A percentile compares a stretch with the other conserved stretches of the same genome.
These are phyloP conservation scores for Logfia minima DNA, from an alignment of 129 eudicot genomes.

Conservation along the genomic window DNA sequence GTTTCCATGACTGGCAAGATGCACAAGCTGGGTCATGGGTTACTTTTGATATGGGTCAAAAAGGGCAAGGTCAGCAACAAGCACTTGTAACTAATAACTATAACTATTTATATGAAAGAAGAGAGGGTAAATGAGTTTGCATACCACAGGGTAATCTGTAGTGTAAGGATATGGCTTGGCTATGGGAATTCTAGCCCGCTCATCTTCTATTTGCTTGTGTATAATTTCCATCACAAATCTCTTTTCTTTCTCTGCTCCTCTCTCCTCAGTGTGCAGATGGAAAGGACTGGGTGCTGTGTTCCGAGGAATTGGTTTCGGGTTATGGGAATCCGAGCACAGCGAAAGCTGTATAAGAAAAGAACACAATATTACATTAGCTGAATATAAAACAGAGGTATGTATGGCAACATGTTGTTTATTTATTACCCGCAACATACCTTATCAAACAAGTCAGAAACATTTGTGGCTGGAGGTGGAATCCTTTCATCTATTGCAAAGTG, in stretches of 20 bases:
- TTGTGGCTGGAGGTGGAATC: slow-evolving; percentile 59
- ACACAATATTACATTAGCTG: slow-evolving; percentile 1
- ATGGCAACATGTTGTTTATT: not conserved
- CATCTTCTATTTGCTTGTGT: slow-evolving; percentile 84
- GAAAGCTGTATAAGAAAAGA: slow-evolving; percentile 67
- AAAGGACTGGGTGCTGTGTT: slow-evolving; percentile 81
- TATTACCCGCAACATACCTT: slow-evolving; percentile 44
- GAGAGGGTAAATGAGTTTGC: not conserved
- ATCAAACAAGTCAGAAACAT: slow-evolving; percentile 71
- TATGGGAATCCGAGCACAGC: slow-evolving; percentile 51
- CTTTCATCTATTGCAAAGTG: slow-evolving; percentile 83
- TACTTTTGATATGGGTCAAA: not conserved
- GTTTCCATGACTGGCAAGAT: not conserved
- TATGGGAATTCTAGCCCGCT: slow-evolving; percentile 77
- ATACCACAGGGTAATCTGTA: slow-evolving; percentile 92
- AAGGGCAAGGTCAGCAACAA: not conserved
- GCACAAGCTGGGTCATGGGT: too few relatives aligned
- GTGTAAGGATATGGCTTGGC: slow-evolving; percentile 92
- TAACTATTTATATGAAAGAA: not conserved
- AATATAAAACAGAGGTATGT: too few relatives aligned
- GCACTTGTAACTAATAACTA: not conserved
- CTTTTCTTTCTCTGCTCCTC: slow-evolving; percentile 86
- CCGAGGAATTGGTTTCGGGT: slow-evolving; percentile 57
- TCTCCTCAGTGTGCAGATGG: slow-evolving; percentile 84
- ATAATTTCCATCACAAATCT: slow-evolving; percentile 58